Percentiles rank a stretch among this genome's conserved stretches.
phyloP scores from a whole-genome alignment of 805 yeast species.

The Candida ovalis region DNA sequence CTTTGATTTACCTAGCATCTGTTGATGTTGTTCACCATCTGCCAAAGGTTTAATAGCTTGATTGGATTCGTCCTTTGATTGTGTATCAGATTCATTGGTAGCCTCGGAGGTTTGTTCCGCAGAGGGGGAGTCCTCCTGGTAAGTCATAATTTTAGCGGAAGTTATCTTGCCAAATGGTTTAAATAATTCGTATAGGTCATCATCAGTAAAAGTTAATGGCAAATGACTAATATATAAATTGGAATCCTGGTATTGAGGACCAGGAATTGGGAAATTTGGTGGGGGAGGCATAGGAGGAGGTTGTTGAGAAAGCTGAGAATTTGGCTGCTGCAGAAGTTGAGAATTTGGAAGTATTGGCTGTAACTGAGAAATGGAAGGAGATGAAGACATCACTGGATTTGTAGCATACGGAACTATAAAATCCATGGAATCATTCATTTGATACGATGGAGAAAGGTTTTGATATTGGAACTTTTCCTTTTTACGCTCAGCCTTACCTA shows the following conservation, averaged over 20 bases:
- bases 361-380: background rate
- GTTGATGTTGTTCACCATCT: conserved; percentile 2
- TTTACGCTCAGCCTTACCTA: conserved; percentile 45
- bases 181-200: conserved; percentile 43
- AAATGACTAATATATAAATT: conserved; percentile 69
- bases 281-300: conserved; percentile 19
- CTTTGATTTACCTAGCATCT: conserved; percentile 42
- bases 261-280: conserved; percentile 39
- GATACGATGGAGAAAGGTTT: conserved; percentile 5
- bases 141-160: conserved; percentile 54
- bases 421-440: conserved; percentile 11
- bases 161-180: conserved; percentile 46
- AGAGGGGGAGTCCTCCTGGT: conserved; percentile 31
- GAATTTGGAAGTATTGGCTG: background rate
- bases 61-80: background rate
- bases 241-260: conserved; percentile 58
- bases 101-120: conserved; percentile 2
- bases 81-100: background rate
- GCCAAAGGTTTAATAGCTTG: background rate
- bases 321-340: background rate
- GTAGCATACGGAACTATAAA: conserved; percentile 10
- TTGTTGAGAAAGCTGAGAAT: background rate
- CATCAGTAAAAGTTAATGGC: conserved; percentile 52
- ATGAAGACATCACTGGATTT: background rate
- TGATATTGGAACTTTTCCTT: conserved; percentile 27